Conservation (phyloP, 441 rosid species). For the Gossypium lobatum region DNA sequence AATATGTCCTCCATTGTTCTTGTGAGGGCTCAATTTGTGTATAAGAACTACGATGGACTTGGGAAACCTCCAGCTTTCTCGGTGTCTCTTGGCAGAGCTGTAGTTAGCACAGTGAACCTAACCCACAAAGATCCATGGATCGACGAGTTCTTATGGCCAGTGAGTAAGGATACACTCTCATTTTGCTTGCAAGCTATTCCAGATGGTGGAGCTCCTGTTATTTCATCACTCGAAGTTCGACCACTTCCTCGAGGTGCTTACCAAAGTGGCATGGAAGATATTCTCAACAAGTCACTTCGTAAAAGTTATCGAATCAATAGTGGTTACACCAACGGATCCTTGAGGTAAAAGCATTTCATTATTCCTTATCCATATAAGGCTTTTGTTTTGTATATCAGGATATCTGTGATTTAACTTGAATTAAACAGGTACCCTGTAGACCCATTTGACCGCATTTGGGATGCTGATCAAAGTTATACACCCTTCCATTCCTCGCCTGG, state of each 20-base stretch:
- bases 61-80: slow-evolving; percentile 66
- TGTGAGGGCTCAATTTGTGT: slow-evolving; percentile 61
- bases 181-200: slow-evolving; percentile 52
- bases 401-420: no score
- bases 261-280: slow-evolving; percentile 35
- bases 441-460: slow-evolving; percentile 87
- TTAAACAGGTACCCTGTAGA: slow-evolving; percentile 68
- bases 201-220: slow-evolving; percentile 57
- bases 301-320: slow-evolving; percentile 54
- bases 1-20: slow-evolving; percentile 53
- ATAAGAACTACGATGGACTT: slow-evolving; percentile 63
- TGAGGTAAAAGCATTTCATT: slow-evolving; percentile 1
- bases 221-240: slow-evolving; percentile 70
- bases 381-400: neutral
- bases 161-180: slow-evolving; percentile 35
- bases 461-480: slow-evolving; percentile 56
- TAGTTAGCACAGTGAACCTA: slow-evolving; percentile 52
- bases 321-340: slow-evolving; percentile 44
- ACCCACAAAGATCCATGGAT: slow-evolving; percentile 67
- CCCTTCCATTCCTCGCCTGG: slow-evolving; percentile 48
- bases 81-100: slow-evolving; percentile 63
- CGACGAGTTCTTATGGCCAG: slow-evolving; percentile 70
- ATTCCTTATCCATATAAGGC: no score
- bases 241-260: slow-evolving; percentile 78
- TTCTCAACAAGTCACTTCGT: slow-evolving; percentile 39